Conservation (phyloP, 164 flowering plant genomes). For the Tetrastigma voinierianum region DNA sequence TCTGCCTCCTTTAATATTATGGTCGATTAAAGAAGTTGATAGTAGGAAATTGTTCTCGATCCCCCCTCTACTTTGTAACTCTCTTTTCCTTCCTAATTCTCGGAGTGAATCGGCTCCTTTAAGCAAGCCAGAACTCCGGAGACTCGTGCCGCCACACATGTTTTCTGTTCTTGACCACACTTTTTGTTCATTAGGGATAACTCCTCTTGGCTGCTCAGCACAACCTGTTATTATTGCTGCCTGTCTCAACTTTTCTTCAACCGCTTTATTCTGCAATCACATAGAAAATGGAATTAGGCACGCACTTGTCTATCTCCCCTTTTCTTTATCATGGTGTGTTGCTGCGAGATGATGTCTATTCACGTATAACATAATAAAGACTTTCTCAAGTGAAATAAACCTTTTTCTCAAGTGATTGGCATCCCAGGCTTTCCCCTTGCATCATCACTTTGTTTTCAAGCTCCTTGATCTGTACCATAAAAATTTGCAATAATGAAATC, state of each 20-base stretch:
- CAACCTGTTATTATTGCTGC: neutral
- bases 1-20: constrained; percentile 38
- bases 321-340: neutral
- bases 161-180: constrained; percentile 7
- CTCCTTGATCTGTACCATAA: constrained; percentile 8
- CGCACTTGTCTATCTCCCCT: no score
- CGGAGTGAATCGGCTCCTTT: constrained; percentile 23
- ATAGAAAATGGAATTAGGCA: neutral
- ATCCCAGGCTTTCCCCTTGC: neutral
- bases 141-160: constrained; percentile 9
- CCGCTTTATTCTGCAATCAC: constrained; percentile 10
- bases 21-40: constrained; percentile 12
- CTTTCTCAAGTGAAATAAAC: no score
- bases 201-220: constrained; percentile 5
- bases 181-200: constrained; percentile 10
- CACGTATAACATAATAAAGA: neutral
- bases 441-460: constrained; percentile 11
- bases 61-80: constrained; percentile 17
- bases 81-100: constrained; percentile 25
- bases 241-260: constrained; percentile 13
- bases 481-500: no score
- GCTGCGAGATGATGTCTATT: neutral
- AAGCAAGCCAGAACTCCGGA: constrained; percentile 19
- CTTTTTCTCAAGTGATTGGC: constrained; percentile 6
- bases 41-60: constrained; percentile 10